These are phyloP conservation scores for Vitis hybrid DNA, from an alignment of 177 flowering plant genomes.

Conservation along the genomic window DNA sequence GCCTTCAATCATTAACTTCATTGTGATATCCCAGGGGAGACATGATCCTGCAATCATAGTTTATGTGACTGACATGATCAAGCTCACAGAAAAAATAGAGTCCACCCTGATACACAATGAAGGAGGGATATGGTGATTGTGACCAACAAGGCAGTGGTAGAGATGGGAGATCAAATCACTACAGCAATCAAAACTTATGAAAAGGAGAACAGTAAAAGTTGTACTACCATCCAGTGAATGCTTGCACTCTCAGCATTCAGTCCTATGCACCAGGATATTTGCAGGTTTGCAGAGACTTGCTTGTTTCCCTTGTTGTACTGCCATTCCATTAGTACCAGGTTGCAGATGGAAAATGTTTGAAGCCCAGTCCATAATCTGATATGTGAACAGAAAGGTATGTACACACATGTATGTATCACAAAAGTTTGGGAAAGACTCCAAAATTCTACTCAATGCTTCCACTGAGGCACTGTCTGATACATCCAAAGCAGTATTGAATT, in stretches of 20 bases:
- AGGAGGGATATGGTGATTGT: constrained; percentile 37
- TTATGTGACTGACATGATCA: constrained; percentile 65
- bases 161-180: constrained; percentile 47
- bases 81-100: constrained; percentile 54
- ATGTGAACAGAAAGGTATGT: constrained; percentile 65
- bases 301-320: constrained; percentile 50
- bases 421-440: no score
- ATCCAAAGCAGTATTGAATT: no score
- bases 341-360: constrained; percentile 38
- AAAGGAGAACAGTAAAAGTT: constrained; percentile 33
- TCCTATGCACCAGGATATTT: constrained; percentile 55
- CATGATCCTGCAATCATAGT: constrained; percentile 35
- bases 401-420: not conserved
- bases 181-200: constrained; percentile 30
- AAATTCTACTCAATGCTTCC: no score
- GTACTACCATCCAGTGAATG: constrained; percentile 39
- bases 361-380: constrained; percentile 38
- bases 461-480: no score
- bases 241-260: constrained; percentile 47
- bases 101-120: constrained; percentile 40
- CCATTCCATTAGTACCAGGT: constrained; percentile 59
- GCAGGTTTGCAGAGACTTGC: constrained; percentile 55
- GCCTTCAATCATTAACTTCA: constrained; percentile 47
- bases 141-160: constrained; percentile 38
- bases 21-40: constrained; percentile 57